Evolutionary conservation across 2,329 filamentous ascomycete genomes (phyloP).

Genomic region (Penicillium sp.): DNA sequence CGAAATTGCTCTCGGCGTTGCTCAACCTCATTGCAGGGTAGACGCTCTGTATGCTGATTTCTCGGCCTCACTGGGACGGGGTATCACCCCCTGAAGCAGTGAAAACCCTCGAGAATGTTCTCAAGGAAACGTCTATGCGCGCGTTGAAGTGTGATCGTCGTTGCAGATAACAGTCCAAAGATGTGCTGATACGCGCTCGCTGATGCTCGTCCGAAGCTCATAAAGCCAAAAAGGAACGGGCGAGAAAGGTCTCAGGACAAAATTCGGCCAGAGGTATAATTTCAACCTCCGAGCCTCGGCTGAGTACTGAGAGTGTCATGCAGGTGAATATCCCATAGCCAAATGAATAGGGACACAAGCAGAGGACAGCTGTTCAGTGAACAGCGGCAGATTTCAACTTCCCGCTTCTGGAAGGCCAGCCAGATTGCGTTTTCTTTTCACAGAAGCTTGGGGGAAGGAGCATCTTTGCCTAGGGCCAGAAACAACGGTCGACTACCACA

Average conservation of each 20-base stretch:
- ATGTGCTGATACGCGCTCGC: conserved; percentile 59
- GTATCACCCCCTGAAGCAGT: conserved; percentile 26
- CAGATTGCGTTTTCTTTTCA: conserved; percentile 27
- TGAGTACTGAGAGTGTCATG: conserved; percentile 37
- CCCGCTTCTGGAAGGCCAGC: conserved; percentile 37
- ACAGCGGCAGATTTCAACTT: conserved; percentile 65
- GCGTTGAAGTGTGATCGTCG: conserved; percentile 10
- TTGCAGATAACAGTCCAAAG: conserved; percentile 38
- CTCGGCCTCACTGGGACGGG: conserved; percentile 19
- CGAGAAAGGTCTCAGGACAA: conserved; percentile 36
- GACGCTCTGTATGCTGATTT: not conserved
- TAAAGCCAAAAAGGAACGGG: conserved; percentile 26
- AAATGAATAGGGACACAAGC: conserved; percentile 55
- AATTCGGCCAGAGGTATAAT: conserved; percentile 25
- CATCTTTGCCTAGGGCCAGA: conserved; percentile 37
- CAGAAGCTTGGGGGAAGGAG: conserved; percentile 41
- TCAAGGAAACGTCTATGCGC: not conserved
- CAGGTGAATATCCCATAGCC: conserved; percentile 47
- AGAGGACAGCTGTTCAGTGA: conserved; percentile 47
- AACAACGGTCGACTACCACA: conserved; percentile 32
- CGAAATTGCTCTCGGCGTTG: conserved; percentile 11
- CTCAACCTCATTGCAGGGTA: conserved; percentile 4
- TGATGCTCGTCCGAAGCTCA: conserved; percentile 44
- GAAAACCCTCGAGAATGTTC: conserved; percentile 9
- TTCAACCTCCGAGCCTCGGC: conserved; percentile 35